phyloP scores from a whole-genome alignment of 805 yeast species.

The Candida montana region DNA sequence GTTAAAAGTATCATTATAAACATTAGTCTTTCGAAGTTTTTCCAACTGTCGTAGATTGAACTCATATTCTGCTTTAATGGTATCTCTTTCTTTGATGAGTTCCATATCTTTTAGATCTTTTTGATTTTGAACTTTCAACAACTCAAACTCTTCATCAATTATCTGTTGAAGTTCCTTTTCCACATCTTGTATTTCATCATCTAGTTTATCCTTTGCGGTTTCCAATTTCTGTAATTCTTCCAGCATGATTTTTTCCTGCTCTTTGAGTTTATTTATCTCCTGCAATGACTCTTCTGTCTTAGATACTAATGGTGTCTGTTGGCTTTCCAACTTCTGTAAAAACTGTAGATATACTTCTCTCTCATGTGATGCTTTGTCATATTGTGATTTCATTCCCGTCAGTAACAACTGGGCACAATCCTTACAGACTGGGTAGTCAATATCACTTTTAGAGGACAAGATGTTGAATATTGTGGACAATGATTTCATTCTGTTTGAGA shows the following conservation, averaged over 20 bases:
- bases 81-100: constrained; percentile 51
- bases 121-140: constrained; percentile 47
- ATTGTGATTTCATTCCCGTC: constrained; percentile 59
- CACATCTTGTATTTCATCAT: constrained; percentile 28
- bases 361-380: constrained; percentile 69
- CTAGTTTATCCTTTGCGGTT: constrained; percentile 27
- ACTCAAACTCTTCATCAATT: constrained; percentile 41
- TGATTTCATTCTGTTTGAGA: constrained; percentile 46
- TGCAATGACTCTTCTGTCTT: constrained; percentile 22
- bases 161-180: constrained; percentile 44
- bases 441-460: constrained; percentile 63
- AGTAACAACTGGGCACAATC: constrained; percentile 74
- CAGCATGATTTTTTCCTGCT: constrained; percentile 41
- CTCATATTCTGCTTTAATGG: constrained; percentile 58
- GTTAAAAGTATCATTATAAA: constrained; percentile 75
- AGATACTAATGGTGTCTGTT: constrained; percentile 37
- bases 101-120: constrained; percentile 47
- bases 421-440: constrained; percentile 82
- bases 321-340: constrained; percentile 59
- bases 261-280: constrained; percentile 20
- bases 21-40: constrained; percentile 67
- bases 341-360: constrained; percentile 74
- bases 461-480: constrained; percentile 66
- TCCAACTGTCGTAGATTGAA: constrained; percentile 62
- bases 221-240: constrained; percentile 43